These are phyloP conservation scores for Kuraishia borneana DNA, from an alignment of 805 yeast species.

Conservation along the genomic window DNA sequence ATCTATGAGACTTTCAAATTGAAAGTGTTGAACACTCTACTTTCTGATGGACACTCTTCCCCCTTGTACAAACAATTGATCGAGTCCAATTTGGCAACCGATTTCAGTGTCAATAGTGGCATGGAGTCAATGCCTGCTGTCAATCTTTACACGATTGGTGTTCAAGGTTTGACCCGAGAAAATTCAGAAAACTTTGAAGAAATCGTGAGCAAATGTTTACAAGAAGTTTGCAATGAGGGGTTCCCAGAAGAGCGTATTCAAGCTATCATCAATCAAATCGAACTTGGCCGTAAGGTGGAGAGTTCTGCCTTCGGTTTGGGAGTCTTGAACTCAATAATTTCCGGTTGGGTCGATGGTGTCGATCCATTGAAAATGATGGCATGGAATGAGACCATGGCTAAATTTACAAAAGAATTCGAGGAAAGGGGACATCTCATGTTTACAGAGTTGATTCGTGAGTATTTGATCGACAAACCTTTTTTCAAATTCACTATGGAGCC, in stretches of 20 bases:
- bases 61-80: constrained; percentile 80
- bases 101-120: constrained; percentile 82
- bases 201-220: constrained; percentile 35
- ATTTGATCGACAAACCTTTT: constrained; percentile 32
- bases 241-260: constrained; percentile 56
- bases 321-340: constrained; percentile 59
- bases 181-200: constrained; percentile 24
- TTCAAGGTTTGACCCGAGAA: constrained; percentile 55
- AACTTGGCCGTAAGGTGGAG: constrained; percentile 72
- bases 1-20: constrained; percentile 61
- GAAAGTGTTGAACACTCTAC: constrained; percentile 56
- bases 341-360: constrained; percentile 76
- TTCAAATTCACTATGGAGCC: constrained; percentile 78
- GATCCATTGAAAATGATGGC: constrained; percentile 63
- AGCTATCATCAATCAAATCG: constrained; percentile 83
- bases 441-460: constrained; percentile 41
- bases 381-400: constrained; percentile 46
- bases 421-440: constrained; percentile 46
- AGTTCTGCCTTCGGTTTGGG: constrained; percentile 85
- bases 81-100: constrained; percentile 77
- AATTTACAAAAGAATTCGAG: constrained; percentile 52
- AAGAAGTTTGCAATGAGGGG: constrained; percentile 27
- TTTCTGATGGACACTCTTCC: constrained; percentile 88
- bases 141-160: constrained; percentile 73
- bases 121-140: constrained; percentile 71